Base-by-base conservation (phyloP, 2,329 filamentous ascomycete genomes). In the Calonectria naviculata region DNA sequence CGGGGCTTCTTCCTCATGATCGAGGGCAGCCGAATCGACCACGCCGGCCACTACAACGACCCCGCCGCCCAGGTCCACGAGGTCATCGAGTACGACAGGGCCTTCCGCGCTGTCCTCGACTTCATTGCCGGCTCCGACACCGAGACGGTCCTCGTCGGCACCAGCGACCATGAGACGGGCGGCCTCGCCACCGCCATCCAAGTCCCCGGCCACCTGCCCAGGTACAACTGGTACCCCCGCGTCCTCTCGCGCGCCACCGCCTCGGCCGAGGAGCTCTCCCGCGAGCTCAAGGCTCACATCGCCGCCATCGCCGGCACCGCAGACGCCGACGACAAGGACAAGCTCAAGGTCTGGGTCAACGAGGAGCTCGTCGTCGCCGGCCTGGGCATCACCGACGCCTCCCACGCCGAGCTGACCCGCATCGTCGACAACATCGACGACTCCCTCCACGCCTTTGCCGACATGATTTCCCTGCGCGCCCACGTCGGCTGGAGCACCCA, bases 1-100 rank as follows among this genome's bases (percentile, higher is more conserved):
- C 92, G 97, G 83, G 97, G 97, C 5, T 99, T 98, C 87, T 99
- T 99, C 84, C 87, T 99, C 77, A 98, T 99, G 96, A 97, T 99
- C 72, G 97, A 99, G 83, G 97, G 95, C 5, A 97, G 94, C 78
- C 90, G 97, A 47, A 98, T 99, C 78, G 97, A 99, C 79, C 97
- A 99, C 81, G 96, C 97, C 5, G 97, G 95, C 8, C 94, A 97
- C 80, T 90, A 89, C 73, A 97, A 97, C 77, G 94, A 97, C 77
- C 94, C 94, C 0, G 94, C 93, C 12, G 93, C 94, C 1, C 94
- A 97, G 79, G 94, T 96, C 13, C 92, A 94, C 76, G 97, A 99
- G 83, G 96, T 99, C 0, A 87, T 98, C n/a, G 96, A 95, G 63
- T 99, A 97, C 78, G 97, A 99, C 86, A 91, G 90, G 82, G 89